phyloP scores from a whole-genome alignment of 2,329 filamentous ascomycete species.

The Colletotrichum camelliae region DNA sequence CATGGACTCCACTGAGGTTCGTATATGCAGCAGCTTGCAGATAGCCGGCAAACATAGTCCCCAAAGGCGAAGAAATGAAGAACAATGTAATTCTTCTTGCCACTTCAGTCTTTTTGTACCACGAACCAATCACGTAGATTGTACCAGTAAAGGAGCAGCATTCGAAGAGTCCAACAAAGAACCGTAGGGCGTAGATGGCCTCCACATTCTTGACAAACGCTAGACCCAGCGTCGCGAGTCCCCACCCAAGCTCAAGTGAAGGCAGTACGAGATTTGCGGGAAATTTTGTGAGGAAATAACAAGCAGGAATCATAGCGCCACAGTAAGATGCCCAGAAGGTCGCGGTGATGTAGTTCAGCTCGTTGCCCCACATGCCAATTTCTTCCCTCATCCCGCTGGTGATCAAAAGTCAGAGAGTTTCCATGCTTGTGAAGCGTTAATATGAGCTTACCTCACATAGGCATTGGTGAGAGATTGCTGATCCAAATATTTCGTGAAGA shows the following conservation, averaged over 20 bases:
- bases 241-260: not conserved
- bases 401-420: not conserved
- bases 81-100: not conserved
- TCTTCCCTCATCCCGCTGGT: not conserved
- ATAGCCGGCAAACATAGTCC: not conserved
- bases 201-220: not conserved
- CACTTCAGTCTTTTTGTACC: not conserved
- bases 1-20: not conserved
- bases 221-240: not conserved
- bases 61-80: not conserved
- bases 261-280: not conserved
- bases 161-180: not conserved
- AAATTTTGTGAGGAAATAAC: not conserved
- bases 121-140: not conserved
- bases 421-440: fast-evolving
- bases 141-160: not conserved
- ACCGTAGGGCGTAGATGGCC: not conserved
- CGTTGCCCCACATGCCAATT: not conserved
- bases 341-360: not conserved
- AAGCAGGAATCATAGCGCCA: not conserved
- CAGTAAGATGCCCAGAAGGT: not conserved
- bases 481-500: conserved; percentile 44
- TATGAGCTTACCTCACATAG: not conserved
- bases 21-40: not conserved
- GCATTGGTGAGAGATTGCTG: not conserved